Evolutionary conservation across 2,329 filamentous ascomycete genomes (phyloP), one percentile per base, ranked within the genome.

Genomic region (Scleromitrula shiraiana): DNA sequence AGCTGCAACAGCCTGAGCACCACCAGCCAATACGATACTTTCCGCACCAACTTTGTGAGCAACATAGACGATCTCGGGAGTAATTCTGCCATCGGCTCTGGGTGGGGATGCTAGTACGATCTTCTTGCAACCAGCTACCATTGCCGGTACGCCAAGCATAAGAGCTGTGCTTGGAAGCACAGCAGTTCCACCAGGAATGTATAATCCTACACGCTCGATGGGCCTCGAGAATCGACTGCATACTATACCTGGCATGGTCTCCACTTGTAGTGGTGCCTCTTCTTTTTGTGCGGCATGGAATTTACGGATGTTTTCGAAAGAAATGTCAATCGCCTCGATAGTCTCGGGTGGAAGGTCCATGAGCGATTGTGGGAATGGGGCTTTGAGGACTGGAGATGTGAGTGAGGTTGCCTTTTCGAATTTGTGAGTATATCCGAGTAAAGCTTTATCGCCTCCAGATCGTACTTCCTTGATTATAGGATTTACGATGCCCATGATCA

Each of bases 11-110:
- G 93, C 93, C 70, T 98, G 93, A 0, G 91, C 93, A 53, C 93
- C 93, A 53, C 93, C 93, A 9, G 93, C 93, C 22, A 98, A 78
- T 5, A 98, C 91, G 58, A 98, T 97, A 63, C 87, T 88, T 68
- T 96, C 88, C 2, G 93, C 93, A 41, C 91, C 91, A 46, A 97
- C 83, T 70, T 96, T 97, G 78, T 97, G 89, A 3, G 93, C 93
- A 27, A 88, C 86, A 64, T 98, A 98, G 46, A 98, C 91, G 53
- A 98, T 95, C 66, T 98, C 93, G 0, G 93, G 93, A 1, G 91
- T 96, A 54, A 97, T 78, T 57, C 83, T 88, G 41, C 93, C 93
- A 62, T 97, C 91, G 0, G 85, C 69, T 36, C 93, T 83, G 15
- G 93, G 93, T 24, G 93, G 93, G 0, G 90, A 94, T 17, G 93